Percentiles rank a stretch among this genome's conserved stretches.
Evolutionary conservation across 1,139 yeast species (phyloP).

Genomic region (Nakaseomyces delphensis): DNA sequence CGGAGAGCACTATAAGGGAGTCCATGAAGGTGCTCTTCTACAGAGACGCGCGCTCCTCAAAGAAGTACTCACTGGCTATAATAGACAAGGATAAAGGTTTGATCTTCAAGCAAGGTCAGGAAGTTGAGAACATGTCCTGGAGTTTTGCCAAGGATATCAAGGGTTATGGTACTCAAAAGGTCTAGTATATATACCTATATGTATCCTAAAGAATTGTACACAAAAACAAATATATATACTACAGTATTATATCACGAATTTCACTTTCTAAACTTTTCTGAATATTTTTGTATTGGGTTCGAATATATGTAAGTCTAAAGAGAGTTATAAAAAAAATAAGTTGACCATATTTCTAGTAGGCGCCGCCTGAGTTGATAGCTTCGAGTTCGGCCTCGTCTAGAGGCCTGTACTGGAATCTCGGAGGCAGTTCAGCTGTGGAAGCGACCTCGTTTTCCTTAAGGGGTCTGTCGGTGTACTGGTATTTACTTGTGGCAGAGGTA

Average conservation of each 20-base stretch:
- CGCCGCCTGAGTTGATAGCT: slow-evolving; percentile 69
- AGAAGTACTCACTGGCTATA: slow-evolving; percentile 77
- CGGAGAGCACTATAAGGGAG: slow-evolving; percentile 64
- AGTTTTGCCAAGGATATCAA: slow-evolving; percentile 77
- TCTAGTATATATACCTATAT: no score
- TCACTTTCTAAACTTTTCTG: no score
- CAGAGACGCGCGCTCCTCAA: slow-evolving; percentile 92
- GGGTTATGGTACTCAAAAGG: slow-evolving; percentile 75
- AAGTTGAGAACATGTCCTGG: slow-evolving; percentile 76
- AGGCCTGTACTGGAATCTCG: slow-evolving; percentile 56
- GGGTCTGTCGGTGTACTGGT: slow-evolving; percentile 35
- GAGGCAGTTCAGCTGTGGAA: slow-evolving; percentile 58
- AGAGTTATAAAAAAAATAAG: no score
- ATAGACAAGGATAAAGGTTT: slow-evolving; percentile 54
- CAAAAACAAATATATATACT: not conserved
- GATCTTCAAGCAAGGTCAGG: slow-evolving; percentile 55
- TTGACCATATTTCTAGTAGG: no score
- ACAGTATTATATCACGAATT: no score
- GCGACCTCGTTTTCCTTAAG: slow-evolving; percentile 32
- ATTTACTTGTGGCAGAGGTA: slow-evolving; percentile 26
- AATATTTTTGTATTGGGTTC: no score
- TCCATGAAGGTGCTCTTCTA: slow-evolving; percentile 92
- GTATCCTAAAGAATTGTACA: slow-evolving; percentile 4
- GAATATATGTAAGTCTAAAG: no score
- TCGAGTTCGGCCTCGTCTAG: slow-evolving; percentile 65